Evolutionary conservation across 2,329 filamentous ascomycete genomes (phyloP), one percentile per base, ranked within the genome.

Genomic region (Fusarium tricinctum): DNA sequence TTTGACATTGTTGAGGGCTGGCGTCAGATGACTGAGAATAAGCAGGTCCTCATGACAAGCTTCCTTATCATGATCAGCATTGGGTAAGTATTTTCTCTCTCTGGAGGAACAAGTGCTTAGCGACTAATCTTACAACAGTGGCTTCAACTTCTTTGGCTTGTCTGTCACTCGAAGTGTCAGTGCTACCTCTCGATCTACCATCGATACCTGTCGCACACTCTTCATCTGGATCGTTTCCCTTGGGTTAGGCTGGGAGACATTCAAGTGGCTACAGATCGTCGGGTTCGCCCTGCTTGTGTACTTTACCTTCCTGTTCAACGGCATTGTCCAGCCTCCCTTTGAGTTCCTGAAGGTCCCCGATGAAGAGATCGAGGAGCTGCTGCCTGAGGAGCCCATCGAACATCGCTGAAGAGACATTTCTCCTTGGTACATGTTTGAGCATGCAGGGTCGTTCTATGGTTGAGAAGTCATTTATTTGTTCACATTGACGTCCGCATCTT

Each of bases 151-250:
- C 84, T 99, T 99, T 79, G 96, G 96, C 9, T 87, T 99, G 12
- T 96, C 92, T 1, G 95, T 99, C 10, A 99, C 96, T 1, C 89
- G 93, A 63, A 90, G 82, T 66, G 93, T 99, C 70, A 97, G 92
- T 67, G 96, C 96, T 13, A 99, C 96, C 0, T 93, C 95, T 2
- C 89, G 96, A 64, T 97, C 93, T 32, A 98, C 95, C 32, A 98
- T 99, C 74, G 96, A 99, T 79, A 99, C 96, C 1, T 98, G 94
- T 84, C 90, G 95, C 40, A 99, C 96, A 0, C 87, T 99, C 2
- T 98, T 99, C 82, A 98, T 99, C 80, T 99, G 96, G 96, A 86
- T 99, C 28, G 92, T 97, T 15, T 97, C 93, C 19, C 87, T 99
- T 6, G 93, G 92, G 6, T 87, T 99, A 3, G 94, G 94, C 63